Conservation (phyloP, 2,329 filamentous ascomycete species). For the Chrysoporthe austroafricana region DNA sequence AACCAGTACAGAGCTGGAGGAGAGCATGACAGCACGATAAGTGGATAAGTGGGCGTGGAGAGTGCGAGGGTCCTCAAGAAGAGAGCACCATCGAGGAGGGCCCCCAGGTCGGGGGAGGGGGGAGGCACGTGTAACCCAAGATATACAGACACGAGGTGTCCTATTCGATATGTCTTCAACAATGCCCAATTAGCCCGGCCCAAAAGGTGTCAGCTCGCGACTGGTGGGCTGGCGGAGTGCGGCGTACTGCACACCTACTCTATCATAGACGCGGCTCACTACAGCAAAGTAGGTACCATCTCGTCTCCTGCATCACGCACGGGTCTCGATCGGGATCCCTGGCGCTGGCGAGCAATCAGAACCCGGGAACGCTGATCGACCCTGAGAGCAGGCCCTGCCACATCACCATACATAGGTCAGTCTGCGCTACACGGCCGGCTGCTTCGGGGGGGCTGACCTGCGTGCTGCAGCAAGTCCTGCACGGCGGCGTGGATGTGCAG, state of each 20-base stretch:
- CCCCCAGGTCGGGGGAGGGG: no score
- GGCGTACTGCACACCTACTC: constrained; percentile 4
- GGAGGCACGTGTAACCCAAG: constrained; percentile 13
- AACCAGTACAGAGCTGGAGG: background rate
- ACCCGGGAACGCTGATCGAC: background rate
- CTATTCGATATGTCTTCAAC: background rate
- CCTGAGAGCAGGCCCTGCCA: constrained; percentile 1
- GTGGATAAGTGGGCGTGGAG: no score
- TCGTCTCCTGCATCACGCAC: constrained; percentile 7
- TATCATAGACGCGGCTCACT: constrained; percentile 12
- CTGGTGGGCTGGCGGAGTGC: constrained; percentile 1
- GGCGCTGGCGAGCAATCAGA: background rate
- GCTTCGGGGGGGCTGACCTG: constrained; percentile 8
- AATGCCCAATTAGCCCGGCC: background rate
- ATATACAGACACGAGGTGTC: background rate
- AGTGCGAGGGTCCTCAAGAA: background rate
- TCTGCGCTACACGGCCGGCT: constrained; percentile 7
- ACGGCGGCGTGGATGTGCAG: background rate
- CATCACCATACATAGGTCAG: background rate
- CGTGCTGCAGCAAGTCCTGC: constrained; percentile 2
- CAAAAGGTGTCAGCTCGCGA: no score
- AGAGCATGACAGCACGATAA: background rate
- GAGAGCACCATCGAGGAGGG: background rate
- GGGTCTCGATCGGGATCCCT: background rate
- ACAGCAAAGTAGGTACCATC: background rate